Base-by-base conservation (phyloP, 2,329 filamentous ascomycete genomes). In the Beauveria medogensis region DNA sequence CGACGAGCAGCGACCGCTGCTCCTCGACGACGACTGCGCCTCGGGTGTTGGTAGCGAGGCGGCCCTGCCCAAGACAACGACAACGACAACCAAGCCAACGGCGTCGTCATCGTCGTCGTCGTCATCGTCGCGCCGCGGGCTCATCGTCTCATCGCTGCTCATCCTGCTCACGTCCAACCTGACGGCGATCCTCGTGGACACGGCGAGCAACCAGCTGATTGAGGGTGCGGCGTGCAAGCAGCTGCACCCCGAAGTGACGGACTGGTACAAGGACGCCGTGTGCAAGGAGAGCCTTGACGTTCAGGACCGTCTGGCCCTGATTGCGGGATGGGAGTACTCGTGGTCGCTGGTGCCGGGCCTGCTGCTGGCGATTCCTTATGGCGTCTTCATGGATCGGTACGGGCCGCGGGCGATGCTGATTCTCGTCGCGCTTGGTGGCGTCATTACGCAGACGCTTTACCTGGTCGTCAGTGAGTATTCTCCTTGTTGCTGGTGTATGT, bases 151-250 rank as follows among this genome's bases (percentile, higher is more conserved):
- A 16, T 34, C 46, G 20, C 30, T 58, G 4, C 55, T 58, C 30
- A 58, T 58, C 34, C 43, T 50, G 22, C 26, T 60, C 24, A 9
- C 50, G 8, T 47, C 28, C 48, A 60, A 34, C 10, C 22, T 60
- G 3, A 22, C 16, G 4, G 10, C 41, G 3, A 20, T 40, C 2
- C 28, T 60, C 28, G 48, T 60, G 28, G 28, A 46, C 30, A 40
- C 50, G n/a, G 48, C 48, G 18, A 20, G 28, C 34, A 61, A 57
- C 34, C 44, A 56, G 34, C 59, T 61, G 12, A 40, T 47, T 34
- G 52, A 61, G 53, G 59, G 59, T 18, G 59, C 59, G 20, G 48
- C 48, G n/a, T 61, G 59, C 53, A 37, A 47, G 37, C 59, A 56
- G 53, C 26, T 56, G 24, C 50, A 54, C 22, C 59, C 44, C 3